These are phyloP conservation scores for Microcera coccophila DNA, from an alignment of 2,329 filamentous ascomycete species.

Conservation along the genomic window DNA sequence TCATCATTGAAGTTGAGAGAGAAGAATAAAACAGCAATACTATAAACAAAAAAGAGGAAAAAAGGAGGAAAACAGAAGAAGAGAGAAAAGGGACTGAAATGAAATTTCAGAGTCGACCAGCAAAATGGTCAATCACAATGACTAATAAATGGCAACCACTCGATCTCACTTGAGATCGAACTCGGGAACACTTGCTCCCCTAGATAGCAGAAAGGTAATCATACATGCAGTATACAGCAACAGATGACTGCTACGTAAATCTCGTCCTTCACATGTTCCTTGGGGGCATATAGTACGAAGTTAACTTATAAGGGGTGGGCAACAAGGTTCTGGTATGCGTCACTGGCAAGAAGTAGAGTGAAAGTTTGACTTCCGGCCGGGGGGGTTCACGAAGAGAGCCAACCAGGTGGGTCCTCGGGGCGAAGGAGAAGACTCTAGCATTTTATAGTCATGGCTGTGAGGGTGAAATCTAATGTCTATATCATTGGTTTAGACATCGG, in stretches of 20 bases:
- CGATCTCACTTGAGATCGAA: neutral
- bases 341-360: neutral
- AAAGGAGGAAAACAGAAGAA: too few species aligned
- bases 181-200: too few species aligned
- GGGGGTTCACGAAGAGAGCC: too few species aligned
- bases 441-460: constrained; percentile 7
- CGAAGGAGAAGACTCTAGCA: neutral
- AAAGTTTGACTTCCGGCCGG: neutral
- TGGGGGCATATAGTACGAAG: neutral
- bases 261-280: neutral
- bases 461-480: constrained; percentile 22
- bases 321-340: neutral
- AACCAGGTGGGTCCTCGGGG: neutral
- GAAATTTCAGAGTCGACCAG: neutral
- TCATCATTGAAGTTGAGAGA: too few species aligned
- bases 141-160: neutral
- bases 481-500: constrained; percentile 74
- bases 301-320: neutral
- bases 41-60: too few species aligned
- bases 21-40: too few species aligned
- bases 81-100: too few species aligned
- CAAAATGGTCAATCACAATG: neutral
- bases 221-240: neutral
- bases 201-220: too few species aligned
- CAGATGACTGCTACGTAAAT: neutral